Base-by-base conservation (phyloP, 164 flowering plant species). In the Warburgia ugandensis region DNA sequence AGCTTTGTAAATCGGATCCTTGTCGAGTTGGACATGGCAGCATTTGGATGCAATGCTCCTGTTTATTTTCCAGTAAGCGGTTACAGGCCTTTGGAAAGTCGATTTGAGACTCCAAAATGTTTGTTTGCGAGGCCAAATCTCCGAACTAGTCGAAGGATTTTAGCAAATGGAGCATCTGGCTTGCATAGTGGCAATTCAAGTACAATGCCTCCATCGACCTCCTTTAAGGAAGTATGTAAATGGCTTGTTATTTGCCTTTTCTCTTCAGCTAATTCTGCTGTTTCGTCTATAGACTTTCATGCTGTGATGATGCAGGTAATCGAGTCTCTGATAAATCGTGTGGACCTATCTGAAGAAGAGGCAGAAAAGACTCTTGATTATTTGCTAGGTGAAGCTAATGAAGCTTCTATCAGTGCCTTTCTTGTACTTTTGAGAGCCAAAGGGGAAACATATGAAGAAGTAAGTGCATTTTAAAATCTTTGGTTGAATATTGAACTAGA, bases 371-470 rank as follows among this genome's bases (percentile, higher is more conserved):
- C 88, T 25, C 78, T 92, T 16, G 77, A 86, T 32, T 80, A 70
- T 61, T 48, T 92, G 58, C 52, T 88, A 60, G 66, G 51, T 44
- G 96, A 80, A 41, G 79, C 76, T 6, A 64, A 73, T 61, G 99
- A 86, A 66, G 79, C 83, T 0, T 52, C 80, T 58, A 92, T 92
- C 39, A 80, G 95, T 63, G 95, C 95, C 19, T 88, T 92, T 59
- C 81, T 92, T 51, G 94, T 92, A 47, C 67, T 88, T 36, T 60
- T 92, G 56, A 76, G 94, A 69, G 88, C 98, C 53, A 88, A 92
- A 70, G 96, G 97, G 13, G 99, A 92, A 73, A 89, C 95, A 2
- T 88, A 47, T 64, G 94, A 86, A 68, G 99, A 92, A 64, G 96
- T 92, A 62, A 61, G 75, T 54, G 16, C n/a, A n/a, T n/a, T n/a